Base-by-base conservation (phyloP, 2,329 filamentous ascomycete genomes). In the Exophiala viscosa region DNA sequence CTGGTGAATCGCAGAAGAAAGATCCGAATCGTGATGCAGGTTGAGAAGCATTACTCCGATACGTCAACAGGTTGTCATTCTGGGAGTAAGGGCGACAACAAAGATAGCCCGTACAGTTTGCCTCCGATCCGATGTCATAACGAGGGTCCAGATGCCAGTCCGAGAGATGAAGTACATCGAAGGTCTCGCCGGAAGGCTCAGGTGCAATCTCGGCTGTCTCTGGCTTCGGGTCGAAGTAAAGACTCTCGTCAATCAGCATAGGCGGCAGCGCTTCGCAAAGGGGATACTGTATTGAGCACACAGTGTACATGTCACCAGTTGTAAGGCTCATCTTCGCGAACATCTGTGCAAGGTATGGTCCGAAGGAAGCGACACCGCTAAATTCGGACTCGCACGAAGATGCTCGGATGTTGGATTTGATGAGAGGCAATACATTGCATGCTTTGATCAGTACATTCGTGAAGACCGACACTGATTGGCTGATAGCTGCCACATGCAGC, bases 121-220 rank as follows among this genome's bases (percentile, higher is more conserved):
- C 64, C 48, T 67, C 65, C 14, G 62, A 62, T 1, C 62, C 64
- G 54, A 67, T 62, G 33, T 63, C 62, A 45, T 64, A 67, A 36
- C 65, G 57, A 39, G 60, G 54, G 43, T 67, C 65, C 9, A 67
- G 45, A 57, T 67, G 65, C 60, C 57, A 65, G 51, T 67, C 65
- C 2, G 63, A 65, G 38, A 67, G 54, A 49, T 67, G 65, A 14
- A 67, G 59, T 6, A 65, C 63, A 33, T 66, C 58, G 53, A 64
- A 57, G 8, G 56, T 62, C 11, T 59, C 39, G 11, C 58, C 62
- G 2, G 62, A 63, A 6, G 62, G 56, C 13, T 50, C 40, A 4
- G 60, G 60, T n/a, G 58, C 55, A 10, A 55, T 32, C 10, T 58
- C 48, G 10, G 62, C 57, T 18, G 51, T 47, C 9, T 58, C 46